These are phyloP conservation scores for Euphorbia lathyris DNA, from an alignment of 345 rosid genomes.

Conservation along the genomic window DNA sequence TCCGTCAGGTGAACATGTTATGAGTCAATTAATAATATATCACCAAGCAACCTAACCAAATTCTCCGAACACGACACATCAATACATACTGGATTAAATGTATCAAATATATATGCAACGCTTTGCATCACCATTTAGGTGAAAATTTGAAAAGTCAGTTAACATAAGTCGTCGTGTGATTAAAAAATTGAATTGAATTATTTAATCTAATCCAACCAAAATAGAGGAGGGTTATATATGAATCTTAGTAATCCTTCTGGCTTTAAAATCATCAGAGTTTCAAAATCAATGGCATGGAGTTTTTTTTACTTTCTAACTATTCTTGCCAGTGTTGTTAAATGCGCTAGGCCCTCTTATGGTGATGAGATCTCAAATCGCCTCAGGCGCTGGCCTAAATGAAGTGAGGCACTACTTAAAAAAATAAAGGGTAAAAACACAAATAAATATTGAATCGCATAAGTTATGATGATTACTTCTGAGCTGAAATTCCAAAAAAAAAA, in stretches of 20 bases:
- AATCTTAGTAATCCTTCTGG: background rate
- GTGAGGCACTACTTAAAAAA: too few species aligned
- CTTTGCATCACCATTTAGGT: background rate
- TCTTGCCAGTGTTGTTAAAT: background rate
- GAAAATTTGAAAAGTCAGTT: background rate
- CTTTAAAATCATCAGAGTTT: background rate
- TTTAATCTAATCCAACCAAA: background rate
- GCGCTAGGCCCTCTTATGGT: too few species aligned
- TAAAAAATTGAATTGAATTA: background rate
- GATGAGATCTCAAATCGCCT: too few species aligned
- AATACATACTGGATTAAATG: background rate
- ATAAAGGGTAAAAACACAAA: too few species aligned
- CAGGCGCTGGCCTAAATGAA: too few species aligned
- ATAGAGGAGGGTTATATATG: background rate
- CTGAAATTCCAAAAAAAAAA: too few species aligned
- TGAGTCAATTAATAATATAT: background rate
- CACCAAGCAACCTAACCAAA: background rate
- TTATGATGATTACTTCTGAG: too few species aligned
- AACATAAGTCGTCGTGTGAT: background rate
- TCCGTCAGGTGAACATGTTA: background rate
- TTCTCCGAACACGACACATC: background rate
- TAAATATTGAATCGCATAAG: too few species aligned
- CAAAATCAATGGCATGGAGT: background rate
- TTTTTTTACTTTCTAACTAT: background rate
- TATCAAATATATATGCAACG: background rate